Base-by-base conservation (phyloP, 1,284 basidiomycete species). In the Gymnopus androsaceus region DNA sequence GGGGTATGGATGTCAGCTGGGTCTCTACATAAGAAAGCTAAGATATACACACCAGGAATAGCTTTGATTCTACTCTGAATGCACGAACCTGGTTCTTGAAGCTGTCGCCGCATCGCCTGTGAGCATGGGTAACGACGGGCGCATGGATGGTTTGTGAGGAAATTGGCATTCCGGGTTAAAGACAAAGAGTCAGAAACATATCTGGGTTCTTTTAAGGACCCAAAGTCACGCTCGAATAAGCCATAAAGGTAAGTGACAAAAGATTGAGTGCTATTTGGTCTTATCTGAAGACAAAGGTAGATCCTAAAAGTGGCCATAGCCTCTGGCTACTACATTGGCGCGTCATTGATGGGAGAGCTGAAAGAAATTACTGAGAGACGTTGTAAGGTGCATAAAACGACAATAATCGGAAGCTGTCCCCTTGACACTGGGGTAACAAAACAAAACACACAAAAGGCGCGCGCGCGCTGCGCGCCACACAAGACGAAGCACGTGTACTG, bases 141-240 rank as follows among this genome's bases (percentile, higher is more conserved):
- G 48, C 27, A 38, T 21, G 7, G 2, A 21, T 17, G 0, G 33
- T 34, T 34, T 27, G 5, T n/a, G 46, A n/a, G n/a, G 46, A 15
- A 19, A 38, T 11, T 28, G 33, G 37, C 33, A 38, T 50, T 25
- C 21, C 19, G 41, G n/a, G 23, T 12, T 38, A 12, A 15, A 11
- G 33, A 36, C 14, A 34, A 48, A 36, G 19, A 14, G 6, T 34
- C n/a, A 36, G 15, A 31, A 21, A 31, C 12, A 8, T 9, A 15
- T 42, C 28, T 30, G 28, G 27, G 44, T 28, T 25, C 44, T 46
- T 46, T 46, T 46, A 46, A 46, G n/a, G 44, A 31, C 30, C 44
- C 27, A 17, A 46, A 12, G 9, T 31, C 17, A 30, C 31, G 44
- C n/a, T 46, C 44, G 44, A n/a, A 46, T 46, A 46, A n/a, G 27